These are phyloP conservation scores for Boechera divaricarpa DNA, from an alignment of 345 rosid species.

Conservation along the genomic window DNA sequence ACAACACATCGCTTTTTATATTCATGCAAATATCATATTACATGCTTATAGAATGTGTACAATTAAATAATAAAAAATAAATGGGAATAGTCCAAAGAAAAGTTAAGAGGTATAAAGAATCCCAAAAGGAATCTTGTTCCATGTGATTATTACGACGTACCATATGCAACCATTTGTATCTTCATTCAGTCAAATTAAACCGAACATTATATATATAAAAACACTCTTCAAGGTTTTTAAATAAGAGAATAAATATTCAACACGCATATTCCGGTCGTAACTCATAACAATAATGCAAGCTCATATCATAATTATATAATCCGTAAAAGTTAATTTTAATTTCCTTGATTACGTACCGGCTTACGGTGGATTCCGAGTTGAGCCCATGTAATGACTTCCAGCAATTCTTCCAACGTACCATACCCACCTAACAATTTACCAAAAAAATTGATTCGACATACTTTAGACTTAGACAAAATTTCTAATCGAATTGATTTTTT, in stretches of 20 bases:
- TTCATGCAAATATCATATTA: slow-evolving; percentile 28
- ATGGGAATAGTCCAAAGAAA: slow-evolving; percentile 5
- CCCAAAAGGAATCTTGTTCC: slow-evolving; percentile 35
- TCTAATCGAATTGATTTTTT: background rate
- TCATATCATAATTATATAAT: slow-evolving; percentile 15
- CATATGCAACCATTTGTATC: slow-evolving; percentile 43
- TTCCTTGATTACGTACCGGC: slow-evolving; percentile 64
- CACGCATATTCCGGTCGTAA: slow-evolving; percentile 45
- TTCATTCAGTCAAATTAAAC: slow-evolving; percentile 31
- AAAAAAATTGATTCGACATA: background rate
- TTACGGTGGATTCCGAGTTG: slow-evolving; percentile 95
- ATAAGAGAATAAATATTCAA: slow-evolving; percentile 28
- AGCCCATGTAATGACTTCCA: slow-evolving; percentile 98
- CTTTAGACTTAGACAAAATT: background rate
- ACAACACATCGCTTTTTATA: slow-evolving; percentile 41
- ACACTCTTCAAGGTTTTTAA: background rate
- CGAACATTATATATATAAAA: background rate
- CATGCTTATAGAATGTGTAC: slow-evolving; percentile 33
- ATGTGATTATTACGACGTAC: slow-evolving; percentile 39
- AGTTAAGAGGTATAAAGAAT: slow-evolving; percentile 28
- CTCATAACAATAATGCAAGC: slow-evolving; percentile 37
- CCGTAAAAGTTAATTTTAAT: slow-evolving; percentile 1
- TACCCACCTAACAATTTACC: slow-evolving; percentile 71
- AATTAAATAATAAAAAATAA: background rate
- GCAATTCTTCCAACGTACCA: slow-evolving; percentile 93